Base-by-base conservation (phyloP, 345 rosid genomes). In the Rhodomyrtus tomentosa region DNA sequence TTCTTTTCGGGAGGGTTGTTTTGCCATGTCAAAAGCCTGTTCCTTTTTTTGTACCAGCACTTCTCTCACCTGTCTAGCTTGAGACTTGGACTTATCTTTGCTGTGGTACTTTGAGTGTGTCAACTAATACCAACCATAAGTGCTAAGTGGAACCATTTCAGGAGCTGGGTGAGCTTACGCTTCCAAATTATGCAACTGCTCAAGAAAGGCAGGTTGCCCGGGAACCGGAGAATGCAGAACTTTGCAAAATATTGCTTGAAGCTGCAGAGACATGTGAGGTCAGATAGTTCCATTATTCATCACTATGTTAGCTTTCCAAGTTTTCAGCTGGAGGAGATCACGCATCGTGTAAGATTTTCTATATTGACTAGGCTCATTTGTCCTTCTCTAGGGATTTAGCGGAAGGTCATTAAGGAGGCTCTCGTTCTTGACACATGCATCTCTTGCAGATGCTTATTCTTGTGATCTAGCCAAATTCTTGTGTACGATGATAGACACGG, bases 261-360 rank as follows among this genome's bases (percentile, higher is more conserved):
- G 98, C 95, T 80, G 99, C 98, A 73, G 90, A 92, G 85, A 92
- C 94, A 72, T 95, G 96, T 24, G 98, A 97, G 98, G 99, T 95
- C 24, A 84, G 83, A 54, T 59, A 72, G 24, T 87, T 25, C 22
- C 80, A 56, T 76, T 87, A 38, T 50, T 42, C 51, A 7, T 74
- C 36, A 45, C 12, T 51, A 49, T 16, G 13, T 68, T 68, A 68
- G 79, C 45, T 68, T 68, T 36, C 45, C 79, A 18, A 68, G 79
- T 68, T 68, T 36, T 5, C 25, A 32, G 45, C 13, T 18, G 45
- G 45, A 68, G 79, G 45, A 68, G 45, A 68, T 68, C 2, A 1
- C 20, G 13, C 45, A 18, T 40, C 4, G 13, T 53, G 12, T 15
- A 50, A 27, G 80, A 22, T 10, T 42, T 36, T 7, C 0, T 40